A percentile compares a stretch with the other conserved stretches of the same genome.
phyloP scores from a whole-genome alignment of 805 yeast genomes.

The Saccharomycopsis sp. region DNA sequence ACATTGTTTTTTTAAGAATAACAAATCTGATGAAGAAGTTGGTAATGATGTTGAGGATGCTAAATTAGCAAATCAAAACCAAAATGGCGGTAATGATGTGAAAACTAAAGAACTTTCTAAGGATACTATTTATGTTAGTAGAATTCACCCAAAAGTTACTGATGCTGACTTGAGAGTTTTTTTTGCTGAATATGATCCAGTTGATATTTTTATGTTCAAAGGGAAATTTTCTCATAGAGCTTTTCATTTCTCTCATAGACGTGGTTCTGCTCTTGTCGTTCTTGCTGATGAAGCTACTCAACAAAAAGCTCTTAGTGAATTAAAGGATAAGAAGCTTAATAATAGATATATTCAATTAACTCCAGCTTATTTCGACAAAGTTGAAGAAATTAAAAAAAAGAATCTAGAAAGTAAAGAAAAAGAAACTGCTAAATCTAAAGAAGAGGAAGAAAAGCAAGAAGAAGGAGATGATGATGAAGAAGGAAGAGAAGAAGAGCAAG shows the following conservation, averaged over 20 bases:
- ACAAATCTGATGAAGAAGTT: too few species aligned
- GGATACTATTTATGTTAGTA: slow-evolving; percentile 37
- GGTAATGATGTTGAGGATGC: not conserved
- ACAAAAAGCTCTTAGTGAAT: slow-evolving; percentile 31
- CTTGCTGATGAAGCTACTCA: slow-evolving; percentile 33
- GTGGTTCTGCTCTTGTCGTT: slow-evolving; percentile 42
- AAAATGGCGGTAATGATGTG: too few species aligned
- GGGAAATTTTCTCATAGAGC: slow-evolving; percentile 24
- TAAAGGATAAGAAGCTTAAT: slow-evolving; percentile 29
- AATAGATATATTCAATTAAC: slow-evolving; percentile 28
- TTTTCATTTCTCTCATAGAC: slow-evolving; percentile 26
- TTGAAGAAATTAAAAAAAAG: slow-evolving; percentile 34
- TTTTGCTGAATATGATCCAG: slow-evolving; percentile 36
- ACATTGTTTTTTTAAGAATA: not conserved
- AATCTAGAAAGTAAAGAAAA: too few species aligned
- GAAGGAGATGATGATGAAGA: not conserved
- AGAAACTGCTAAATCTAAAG: slow-evolving; percentile 23
- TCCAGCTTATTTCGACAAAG: slow-evolving; percentile 33
- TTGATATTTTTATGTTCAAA: slow-evolving; percentile 37
- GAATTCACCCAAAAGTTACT: slow-evolving; percentile 29
- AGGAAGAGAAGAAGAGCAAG: not conserved
- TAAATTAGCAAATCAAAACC: too few species aligned
- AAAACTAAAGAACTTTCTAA: slow-evolving; percentile 28
- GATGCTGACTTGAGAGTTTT: slow-evolving; percentile 33
- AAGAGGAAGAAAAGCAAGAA: slow-evolving; percentile 1